Percentiles rank a stretch among this genome's conserved stretches.
Conservation (phyloP, 2,329 filamentous ascomycete genomes). For the Fusarium sp. region DNA sequence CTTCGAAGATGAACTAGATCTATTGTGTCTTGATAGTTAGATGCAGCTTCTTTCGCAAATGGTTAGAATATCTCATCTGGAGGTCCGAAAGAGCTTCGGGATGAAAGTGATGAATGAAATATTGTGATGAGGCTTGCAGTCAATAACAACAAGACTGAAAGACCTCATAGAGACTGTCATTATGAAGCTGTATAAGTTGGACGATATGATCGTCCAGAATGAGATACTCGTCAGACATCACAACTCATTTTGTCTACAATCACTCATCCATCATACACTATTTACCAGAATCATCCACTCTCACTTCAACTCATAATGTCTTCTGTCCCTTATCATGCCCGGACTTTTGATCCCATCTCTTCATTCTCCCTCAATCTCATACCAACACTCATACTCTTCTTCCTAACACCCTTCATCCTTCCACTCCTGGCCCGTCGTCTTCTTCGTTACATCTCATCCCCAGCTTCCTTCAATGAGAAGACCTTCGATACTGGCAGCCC, state of each 20-base stretch:
- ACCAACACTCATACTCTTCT: slow-evolving; percentile 17
- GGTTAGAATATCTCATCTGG: neutral
- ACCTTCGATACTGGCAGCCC: slow-evolving; percentile 3
- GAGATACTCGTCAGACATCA: neutral
- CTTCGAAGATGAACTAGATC: neutral
- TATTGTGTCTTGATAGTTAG: neutral
- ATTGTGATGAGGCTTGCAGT: neutral
- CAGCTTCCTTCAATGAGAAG: slow-evolving; percentile 17
- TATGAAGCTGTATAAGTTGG: slow-evolving; percentile 15
- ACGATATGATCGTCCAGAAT: neutral
- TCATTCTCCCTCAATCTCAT: slow-evolving; percentile 18
- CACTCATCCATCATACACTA: neutral
- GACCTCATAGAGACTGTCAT: neutral
- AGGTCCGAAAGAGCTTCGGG: neutral
- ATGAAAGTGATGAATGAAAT: neutral
- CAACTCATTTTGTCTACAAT: neutral
- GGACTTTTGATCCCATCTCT: slow-evolving; percentile 4
- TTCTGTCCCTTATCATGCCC: neutral
- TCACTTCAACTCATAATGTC: slow-evolving; percentile 2
- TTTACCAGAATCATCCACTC: neutral
- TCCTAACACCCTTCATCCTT: slow-evolving; percentile 8
- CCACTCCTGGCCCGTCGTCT: slow-evolving; percentile 9
- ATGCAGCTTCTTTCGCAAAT: neutral
- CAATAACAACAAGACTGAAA: neutral
- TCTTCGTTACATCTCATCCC: neutral